A percentile compares a stretch with the other conserved stretches of the same genome.
These are phyloP conservation scores for Amaranthus palmeri DNA, from an alignment of 148 eudicot genomes.

Conservation along the genomic window DNA sequence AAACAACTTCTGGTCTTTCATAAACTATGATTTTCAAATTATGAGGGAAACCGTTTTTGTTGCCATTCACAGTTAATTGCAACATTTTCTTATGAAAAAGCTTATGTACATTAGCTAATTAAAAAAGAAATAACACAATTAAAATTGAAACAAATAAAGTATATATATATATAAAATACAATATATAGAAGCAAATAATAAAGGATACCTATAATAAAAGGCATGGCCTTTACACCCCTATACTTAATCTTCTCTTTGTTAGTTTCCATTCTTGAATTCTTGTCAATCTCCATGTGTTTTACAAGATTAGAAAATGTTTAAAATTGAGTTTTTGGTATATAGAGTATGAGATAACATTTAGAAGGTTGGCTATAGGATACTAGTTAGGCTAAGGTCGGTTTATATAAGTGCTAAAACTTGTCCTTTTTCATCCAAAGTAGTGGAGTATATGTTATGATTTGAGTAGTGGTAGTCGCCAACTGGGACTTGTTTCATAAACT, in stretches of 20 bases:
- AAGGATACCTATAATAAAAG: constrained; percentile 49
- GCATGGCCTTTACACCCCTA: constrained; percentile 62
- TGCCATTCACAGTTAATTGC: no score
- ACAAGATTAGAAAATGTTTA: no score
- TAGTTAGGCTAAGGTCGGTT: not conserved
- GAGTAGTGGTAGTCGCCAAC: constrained; percentile 10
- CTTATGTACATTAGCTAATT: no score
- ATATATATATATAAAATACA: not conserved
- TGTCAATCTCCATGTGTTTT: constrained; percentile 15
- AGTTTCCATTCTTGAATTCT: constrained; percentile 1
- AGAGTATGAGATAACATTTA: no score
- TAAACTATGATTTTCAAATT: no score
- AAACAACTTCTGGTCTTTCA: no score
- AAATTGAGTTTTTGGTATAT: no score
- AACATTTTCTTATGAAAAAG: no score
- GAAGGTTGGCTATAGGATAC: no score
- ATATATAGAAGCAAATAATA: not conserved
- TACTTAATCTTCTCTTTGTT: constrained; percentile 35
- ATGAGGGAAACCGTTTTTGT: no score
- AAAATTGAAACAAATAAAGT: not conserved
- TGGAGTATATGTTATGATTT: not conserved
- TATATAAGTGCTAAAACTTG: constrained; percentile 5
- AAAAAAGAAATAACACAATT: no score
- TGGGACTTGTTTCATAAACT: not conserved
- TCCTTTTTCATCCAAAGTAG: constrained; percentile 2